Evolutionary conservation across 345 rosid genomes (phyloP), one percentile per base, ranked within the genome.

Genomic region (Odontarrhena argentea): DNA sequence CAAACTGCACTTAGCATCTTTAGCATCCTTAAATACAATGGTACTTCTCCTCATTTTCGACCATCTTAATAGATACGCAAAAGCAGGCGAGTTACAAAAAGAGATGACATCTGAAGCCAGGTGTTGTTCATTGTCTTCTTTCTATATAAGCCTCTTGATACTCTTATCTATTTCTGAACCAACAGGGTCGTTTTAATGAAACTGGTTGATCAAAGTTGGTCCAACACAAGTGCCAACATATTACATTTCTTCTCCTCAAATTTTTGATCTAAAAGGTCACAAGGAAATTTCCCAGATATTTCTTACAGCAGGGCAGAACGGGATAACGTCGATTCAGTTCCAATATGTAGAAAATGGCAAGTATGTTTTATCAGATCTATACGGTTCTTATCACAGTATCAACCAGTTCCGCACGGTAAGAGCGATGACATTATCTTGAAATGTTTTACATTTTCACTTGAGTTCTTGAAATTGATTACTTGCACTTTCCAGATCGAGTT

Each of bases 281-380:
- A 56, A 13, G 0, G 61, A 56, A 56, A 56, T 56, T 46, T 56
- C 61, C 15, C 61, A 56, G 46, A 56, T 56, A 9, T 57, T 57
- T 2, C 1, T 57, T 37, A 9, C 47, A 10, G 62, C 0, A 38
- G 62, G 47, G 18, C 34, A 57, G 3, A 1, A 0, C 0, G 62
- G 61, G 61, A 57, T 57, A 38, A 1, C 1, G 1, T 24, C 63
- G 7, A 59, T 59, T 50, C 64, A 59, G 8, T 59, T 59, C 64
- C 24, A 41, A 40, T 59, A 59, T 12, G 11, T 59, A 11, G 37
- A 42, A 43, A n/a, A 59, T n/a, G 40, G 64, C 0, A 43, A 59
- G n/a, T 38, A 25, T 4, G 22, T 10, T 6, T 24, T 41, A 42
- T 38, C 63, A 4, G 47, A 40, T 18, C 15, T 5, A 38, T 57